A percentile compares a stretch with the other conserved stretches of the same genome.
Evolutionary conservation across 1,284 basidiomycete genomes (phyloP).

Genomic region (Vanrija humicola): DNA sequence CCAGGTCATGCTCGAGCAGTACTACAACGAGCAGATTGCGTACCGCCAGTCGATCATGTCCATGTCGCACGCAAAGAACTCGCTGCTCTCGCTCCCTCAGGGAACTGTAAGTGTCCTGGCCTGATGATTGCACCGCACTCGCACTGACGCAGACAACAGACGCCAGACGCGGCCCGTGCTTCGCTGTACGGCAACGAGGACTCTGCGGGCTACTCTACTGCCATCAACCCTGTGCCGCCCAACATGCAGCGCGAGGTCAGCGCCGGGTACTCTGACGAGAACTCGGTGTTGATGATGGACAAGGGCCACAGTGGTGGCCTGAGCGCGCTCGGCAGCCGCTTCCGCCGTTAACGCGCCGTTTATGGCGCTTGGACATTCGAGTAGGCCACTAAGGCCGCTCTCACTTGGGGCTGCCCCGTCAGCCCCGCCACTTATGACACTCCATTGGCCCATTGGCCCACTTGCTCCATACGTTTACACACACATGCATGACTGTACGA

Average conservation of each 20-base stretch:
- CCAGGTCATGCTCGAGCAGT: conserved; percentile 73
- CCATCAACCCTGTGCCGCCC: conserved; percentile 25
- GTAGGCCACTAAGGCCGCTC: too few species aligned
- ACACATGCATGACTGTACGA: conserved; percentile 18
- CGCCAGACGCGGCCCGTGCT: conserved; percentile 24
- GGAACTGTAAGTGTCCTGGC: conserved; percentile 10
- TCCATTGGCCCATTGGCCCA: too few species aligned
- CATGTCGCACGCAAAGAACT: conserved; percentile 47
- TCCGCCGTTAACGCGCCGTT: conserved; percentile 6
- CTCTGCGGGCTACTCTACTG: conserved; percentile 16
- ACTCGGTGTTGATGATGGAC: conserved; percentile 14
- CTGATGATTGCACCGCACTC: background rate
- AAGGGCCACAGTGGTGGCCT: background rate
- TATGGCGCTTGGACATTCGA: too few species aligned
- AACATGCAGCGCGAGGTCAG: conserved; percentile 36
- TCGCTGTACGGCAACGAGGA: conserved; percentile 25
- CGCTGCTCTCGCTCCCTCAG: conserved; percentile 36
- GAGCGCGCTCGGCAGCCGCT: conserved; percentile 1
- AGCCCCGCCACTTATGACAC: too few species aligned
- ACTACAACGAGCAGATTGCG: conserved; percentile 69
- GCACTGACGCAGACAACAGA: background rate
- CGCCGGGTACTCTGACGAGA: conserved; percentile 24
- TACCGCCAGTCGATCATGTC: conserved; percentile 50
- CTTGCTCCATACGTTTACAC: background rate
- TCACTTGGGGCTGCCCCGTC: too few species aligned